Evolutionary conservation across 345 rosid species (phyloP), one percentile per base, ranked within the genome.

Genomic region (Aurinia saxatilis): DNA sequence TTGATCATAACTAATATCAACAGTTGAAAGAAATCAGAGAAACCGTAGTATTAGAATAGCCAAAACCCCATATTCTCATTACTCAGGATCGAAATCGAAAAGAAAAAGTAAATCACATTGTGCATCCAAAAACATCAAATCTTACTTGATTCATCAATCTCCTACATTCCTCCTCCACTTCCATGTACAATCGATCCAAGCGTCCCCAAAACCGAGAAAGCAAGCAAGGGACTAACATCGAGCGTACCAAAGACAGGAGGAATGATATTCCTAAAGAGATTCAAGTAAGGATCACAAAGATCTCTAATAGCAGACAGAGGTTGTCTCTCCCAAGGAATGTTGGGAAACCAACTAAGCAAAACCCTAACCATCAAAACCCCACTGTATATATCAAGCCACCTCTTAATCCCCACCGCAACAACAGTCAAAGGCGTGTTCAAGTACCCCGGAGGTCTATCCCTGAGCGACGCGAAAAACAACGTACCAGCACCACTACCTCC

Each of bases 301-400:
- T 86, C 95, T 67, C 93, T 74, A 2, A 88, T 83, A 1, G 96
- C 96, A 1, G 92, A 81, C 35, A 88, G 59, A 1, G 96, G 95
- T 75, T 86, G 98, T 31, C 85, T 69, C n/a, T 91, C 95, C 96
- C 96, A 88, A 0, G 90, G 92, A 27, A 88, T 79, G 67, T 88
- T 91, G 0, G 96, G 98, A 71, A 91, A 91, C 98, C 95, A 91
- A 63, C 95, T 86, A 2, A 88, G 87, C 76, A 91, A 79, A 57
- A 91, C 95, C 87, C 98, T 79, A 59, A 91, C 85, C 96, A 85
- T 77, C 81, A 92, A 72, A 37, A 86, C 90, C 38, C 87, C 95
- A 21, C 92, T 88, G 81, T 88, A 86, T 5, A 91, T 84, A 19
- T 91, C 96, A 0, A 91, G 75, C 96, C 96, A 91, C 71, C 83